Conservation (phyloP, 179 eudicot genomes). For the Dionaea muscipula region DNA sequence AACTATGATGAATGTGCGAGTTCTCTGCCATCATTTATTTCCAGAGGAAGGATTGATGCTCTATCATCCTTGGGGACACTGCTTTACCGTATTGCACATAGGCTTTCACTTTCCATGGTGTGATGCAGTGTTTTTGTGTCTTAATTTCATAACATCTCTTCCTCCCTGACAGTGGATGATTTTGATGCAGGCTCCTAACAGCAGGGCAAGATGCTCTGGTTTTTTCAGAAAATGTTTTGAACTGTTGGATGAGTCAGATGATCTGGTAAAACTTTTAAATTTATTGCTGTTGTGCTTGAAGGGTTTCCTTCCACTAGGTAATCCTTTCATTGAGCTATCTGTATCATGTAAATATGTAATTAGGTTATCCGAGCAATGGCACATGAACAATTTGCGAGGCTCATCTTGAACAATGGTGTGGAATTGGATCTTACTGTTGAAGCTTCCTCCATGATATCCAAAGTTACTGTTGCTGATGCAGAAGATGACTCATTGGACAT, state of each 20-base stretch:
- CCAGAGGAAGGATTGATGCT: constrained; percentile 68
- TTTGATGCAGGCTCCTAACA: constrained; percentile 48
- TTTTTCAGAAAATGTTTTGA: constrained; percentile 74
- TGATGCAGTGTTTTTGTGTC: constrained; percentile 2
- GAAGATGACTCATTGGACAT: constrained; percentile 72
- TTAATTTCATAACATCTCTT: neutral
- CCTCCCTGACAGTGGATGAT: neutral
- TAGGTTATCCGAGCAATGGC: constrained; percentile 92
- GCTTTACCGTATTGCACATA: constrained; percentile 81
- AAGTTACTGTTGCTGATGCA: constrained; percentile 42
- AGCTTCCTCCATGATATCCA: constrained; percentile 42
- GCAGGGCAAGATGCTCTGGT: constrained; percentile 59
- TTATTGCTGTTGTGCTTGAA: neutral
- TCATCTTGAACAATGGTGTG: constrained; percentile 57
- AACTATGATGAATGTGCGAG: constrained; percentile 36
- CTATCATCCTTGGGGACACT: constrained; percentile 74
- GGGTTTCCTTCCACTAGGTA: neutral
- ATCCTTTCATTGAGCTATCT: neutral
- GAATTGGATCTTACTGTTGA: constrained; percentile 50
- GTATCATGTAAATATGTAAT: constrained; percentile 4
- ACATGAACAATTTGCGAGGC: constrained; percentile 94
- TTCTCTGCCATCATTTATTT: constrained; percentile 55
- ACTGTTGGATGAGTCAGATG: constrained; percentile 81
- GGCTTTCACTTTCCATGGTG: constrained; percentile 83
- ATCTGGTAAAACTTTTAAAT: constrained; percentile 43